Percentiles rank a stretch among this genome's conserved stretches.
phyloP scores from a whole-genome alignment of 768 basidiomycete genomes.

The Tricholoma saponaceum region DNA sequence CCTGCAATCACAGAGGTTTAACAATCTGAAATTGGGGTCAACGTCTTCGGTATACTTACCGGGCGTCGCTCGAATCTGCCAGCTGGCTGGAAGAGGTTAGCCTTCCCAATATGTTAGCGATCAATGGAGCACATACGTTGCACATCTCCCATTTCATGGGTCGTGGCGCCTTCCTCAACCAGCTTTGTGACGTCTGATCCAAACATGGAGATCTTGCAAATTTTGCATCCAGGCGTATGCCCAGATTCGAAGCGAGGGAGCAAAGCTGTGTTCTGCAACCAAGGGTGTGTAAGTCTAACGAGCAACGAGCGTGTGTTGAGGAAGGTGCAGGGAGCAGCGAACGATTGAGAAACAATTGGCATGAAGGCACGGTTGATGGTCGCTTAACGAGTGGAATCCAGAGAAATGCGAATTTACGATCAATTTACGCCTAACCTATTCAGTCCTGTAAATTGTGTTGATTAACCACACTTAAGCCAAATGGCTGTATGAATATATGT shows the following conservation, averaged over 20 bases:
- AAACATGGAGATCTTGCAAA: neutral
- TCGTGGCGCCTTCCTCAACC: neutral
- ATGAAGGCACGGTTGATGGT: neutral
- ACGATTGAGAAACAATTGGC: too few relatives aligned
- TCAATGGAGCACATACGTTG: neutral
- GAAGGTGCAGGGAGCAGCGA: too few relatives aligned
- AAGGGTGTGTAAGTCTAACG: too few relatives aligned
- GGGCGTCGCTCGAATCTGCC: neutral
- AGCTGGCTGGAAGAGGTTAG: neutral
- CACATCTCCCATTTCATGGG: neutral
- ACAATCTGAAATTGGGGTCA: conserved; percentile 40
- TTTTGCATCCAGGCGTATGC: neutral
- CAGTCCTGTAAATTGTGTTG: neutral
- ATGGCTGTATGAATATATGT: too few relatives aligned
- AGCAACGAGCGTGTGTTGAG: too few relatives aligned
- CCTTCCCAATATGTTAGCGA: neutral
- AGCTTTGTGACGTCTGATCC: neutral
- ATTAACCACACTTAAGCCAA: neutral
- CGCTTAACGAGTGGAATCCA: neutral
- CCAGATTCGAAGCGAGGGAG: neutral
- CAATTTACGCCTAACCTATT: neutral
- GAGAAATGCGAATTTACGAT: neutral
- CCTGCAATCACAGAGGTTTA: conserved; percentile 71
- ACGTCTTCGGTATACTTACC: neutral
- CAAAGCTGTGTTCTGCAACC: too few relatives aligned